Percentiles rank a stretch among this genome's conserved stretches.
phyloP scores from a whole-genome alignment of 495 filamentous ascomycete genomes.

The Ramalina peruviana region DNA sequence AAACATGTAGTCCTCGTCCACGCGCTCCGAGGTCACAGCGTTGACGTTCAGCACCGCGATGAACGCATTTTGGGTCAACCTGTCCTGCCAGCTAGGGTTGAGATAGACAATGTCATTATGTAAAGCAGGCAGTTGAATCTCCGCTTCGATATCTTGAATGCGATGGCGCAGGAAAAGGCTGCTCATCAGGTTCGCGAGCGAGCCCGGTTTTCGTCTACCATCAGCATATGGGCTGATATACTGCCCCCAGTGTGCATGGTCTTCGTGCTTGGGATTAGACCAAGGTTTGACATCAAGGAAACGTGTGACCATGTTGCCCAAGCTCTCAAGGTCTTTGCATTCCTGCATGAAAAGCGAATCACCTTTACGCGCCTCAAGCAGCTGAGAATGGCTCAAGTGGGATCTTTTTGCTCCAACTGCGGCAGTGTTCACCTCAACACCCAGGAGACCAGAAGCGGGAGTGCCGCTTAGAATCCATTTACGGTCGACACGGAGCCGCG shows the following conservation, averaged over 20 bases:
- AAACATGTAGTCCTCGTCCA: slow-evolving; percentile 79
- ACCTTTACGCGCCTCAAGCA: slow-evolving; percentile 22
- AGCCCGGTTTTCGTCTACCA: slow-evolving; percentile 40
- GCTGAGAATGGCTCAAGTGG: slow-evolving; percentile 14
- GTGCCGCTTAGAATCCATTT: slow-evolving; percentile 90
- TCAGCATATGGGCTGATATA: slow-evolving; percentile 58
- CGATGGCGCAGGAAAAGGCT: slow-evolving; percentile 71
- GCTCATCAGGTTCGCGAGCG: slow-evolving; percentile 56
- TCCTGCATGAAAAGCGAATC: slow-evolving; percentile 36
- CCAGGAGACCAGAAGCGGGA: slow-evolving; percentile 67
- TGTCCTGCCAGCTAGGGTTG: slow-evolving; percentile 73
- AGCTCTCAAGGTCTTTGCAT: slow-evolving; percentile 55
- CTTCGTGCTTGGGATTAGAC: slow-evolving; percentile 38
- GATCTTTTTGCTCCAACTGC: slow-evolving; percentile 28
- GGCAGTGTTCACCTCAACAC: slow-evolving; percentile 51
- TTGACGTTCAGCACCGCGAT: slow-evolving; percentile 69
- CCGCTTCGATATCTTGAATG: slow-evolving; percentile 49
- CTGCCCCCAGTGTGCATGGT: slow-evolving; percentile 50
- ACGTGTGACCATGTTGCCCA: slow-evolving; percentile 53
- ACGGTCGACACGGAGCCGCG: slow-evolving; percentile 53
- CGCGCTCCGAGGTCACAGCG: slow-evolving; percentile 74
- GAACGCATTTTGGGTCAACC: slow-evolving; percentile 72
- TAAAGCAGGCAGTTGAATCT: slow-evolving; percentile 53
- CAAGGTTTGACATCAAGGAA: slow-evolving; percentile 72
- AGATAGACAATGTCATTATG: slow-evolving; percentile 58